phyloP scores from a whole-genome alignment of 106 monocot genomes.

The Chionographis japonica region DNA sequence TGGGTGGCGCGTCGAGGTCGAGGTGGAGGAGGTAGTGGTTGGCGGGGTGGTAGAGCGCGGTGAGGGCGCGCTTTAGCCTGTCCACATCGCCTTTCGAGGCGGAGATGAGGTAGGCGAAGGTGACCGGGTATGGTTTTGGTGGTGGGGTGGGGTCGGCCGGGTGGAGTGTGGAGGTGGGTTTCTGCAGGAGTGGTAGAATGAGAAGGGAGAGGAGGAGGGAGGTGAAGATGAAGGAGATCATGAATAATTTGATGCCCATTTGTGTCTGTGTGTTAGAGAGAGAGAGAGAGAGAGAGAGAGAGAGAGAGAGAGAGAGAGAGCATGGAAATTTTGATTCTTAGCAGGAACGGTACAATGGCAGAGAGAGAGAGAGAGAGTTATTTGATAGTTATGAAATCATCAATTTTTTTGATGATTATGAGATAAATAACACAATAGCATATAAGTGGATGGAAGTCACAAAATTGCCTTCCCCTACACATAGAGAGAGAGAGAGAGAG shows the following conservation, averaged over 20 bases:
- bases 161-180: constrained; percentile 7
- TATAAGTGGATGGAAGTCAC: too few relatives aligned
- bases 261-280: neutral
- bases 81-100: constrained; percentile 67
- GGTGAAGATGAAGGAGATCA: constrained; percentile 42
- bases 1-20: constrained; percentile 46
- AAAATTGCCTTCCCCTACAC: too few relatives aligned
- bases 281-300: neutral
- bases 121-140: constrained; percentile 37
- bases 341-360: neutral
- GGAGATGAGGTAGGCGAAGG: constrained; percentile 87
- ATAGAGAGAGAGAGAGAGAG: neutral
- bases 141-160: neutral
- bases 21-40: constrained; percentile 85
- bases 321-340: neutral
- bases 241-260: constrained; percentile 53
- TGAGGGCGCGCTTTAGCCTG: constrained; percentile 39
- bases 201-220: constrained; percentile 62
- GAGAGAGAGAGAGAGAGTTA: neutral
- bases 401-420: too few relatives aligned
- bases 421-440: too few relatives aligned
- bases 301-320: neutral
- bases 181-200: constrained; percentile 37
- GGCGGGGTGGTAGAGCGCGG: constrained; percentile 75
- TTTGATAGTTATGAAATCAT: too few relatives aligned